A percentile compares a stretch with the other conserved stretches of the same genome.
Evolutionary conservation across 1,284 basidiomycete genomes (phyloP).

Genomic region (Cystobasidiaceae sp.): DNA sequence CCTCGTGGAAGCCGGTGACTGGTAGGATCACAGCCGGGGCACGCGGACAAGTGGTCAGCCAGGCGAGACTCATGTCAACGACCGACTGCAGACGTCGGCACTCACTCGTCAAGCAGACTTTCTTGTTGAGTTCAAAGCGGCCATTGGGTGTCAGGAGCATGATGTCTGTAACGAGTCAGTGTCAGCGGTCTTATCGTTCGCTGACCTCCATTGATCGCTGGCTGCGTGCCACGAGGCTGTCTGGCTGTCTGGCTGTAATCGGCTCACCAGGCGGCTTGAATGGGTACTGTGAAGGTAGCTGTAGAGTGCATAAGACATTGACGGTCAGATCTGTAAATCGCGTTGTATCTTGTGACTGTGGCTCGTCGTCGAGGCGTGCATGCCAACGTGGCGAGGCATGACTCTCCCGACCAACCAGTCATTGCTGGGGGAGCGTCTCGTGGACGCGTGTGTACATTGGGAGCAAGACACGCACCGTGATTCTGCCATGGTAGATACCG

Average conservation of each 20-base stretch:
- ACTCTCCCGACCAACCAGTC: too few relatives aligned
- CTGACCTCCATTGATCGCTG: neutral
- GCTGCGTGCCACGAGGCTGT: neutral
- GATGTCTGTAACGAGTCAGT: constrained; percentile 70
- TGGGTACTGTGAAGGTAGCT: constrained; percentile 27
- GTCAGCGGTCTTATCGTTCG: neutral
- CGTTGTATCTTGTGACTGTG: too few relatives aligned
- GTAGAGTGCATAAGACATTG: neutral
- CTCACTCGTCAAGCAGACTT: constrained; percentile 56
- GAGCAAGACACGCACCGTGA: constrained; percentile 14
- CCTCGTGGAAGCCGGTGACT: constrained; percentile 58
- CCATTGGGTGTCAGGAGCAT: constrained; percentile 94
- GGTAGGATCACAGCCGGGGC: neutral
- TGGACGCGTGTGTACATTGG: too few relatives aligned
- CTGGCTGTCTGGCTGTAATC: neutral
- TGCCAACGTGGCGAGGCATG: too few relatives aligned
- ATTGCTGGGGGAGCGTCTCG: neutral
- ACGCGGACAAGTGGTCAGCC: constrained; percentile 63
- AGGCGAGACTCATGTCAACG: constrained; percentile 57
- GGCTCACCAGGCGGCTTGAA: constrained; percentile 18
- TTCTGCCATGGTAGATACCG: constrained; percentile 44
- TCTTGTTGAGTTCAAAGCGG: constrained; percentile 88
- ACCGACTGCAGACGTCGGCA: neutral
- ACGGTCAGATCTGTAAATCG: too few relatives aligned
- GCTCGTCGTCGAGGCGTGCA: too few relatives aligned